Conservation (phyloP, 345 rosid species). For the Anacardium occidentale region DNA sequence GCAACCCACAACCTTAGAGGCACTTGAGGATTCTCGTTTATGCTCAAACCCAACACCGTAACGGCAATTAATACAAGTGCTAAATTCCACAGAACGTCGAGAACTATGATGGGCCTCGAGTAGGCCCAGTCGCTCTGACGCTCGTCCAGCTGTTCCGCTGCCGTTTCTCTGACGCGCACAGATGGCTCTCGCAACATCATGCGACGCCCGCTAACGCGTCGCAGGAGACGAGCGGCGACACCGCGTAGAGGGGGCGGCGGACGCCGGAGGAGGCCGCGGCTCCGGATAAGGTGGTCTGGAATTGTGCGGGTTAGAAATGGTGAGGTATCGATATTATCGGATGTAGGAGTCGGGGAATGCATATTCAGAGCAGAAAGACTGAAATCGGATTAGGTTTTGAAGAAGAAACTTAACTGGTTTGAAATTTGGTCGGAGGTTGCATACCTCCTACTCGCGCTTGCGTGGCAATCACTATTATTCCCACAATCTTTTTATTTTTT, state of each 20-base stretch:
- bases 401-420: background rate
- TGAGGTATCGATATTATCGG: conserved; percentile 39
- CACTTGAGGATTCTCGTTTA: conserved; percentile 50
- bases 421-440: conserved; percentile 19
- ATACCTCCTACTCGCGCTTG: no score
- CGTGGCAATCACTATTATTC: no score
- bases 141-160: conserved; percentile 92
- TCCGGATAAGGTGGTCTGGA: conserved; percentile 52
- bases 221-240: conserved; percentile 66
- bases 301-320: conserved; percentile 48
- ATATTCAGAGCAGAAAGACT: conserved; percentile 17
- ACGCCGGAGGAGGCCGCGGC: conserved; percentile 55
- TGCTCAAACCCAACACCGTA: conserved; percentile 48
- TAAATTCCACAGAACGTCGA: conserved; percentile 75
- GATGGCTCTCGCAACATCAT: conserved; percentile 86
- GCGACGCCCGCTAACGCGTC: conserved; percentile 71
- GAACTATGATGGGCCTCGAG: conserved; percentile 63
- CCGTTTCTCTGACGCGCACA: conserved; percentile 70
- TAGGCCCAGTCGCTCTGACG: conserved; percentile 80
- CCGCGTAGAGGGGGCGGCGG: conserved; percentile 59
- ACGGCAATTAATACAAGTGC: conserved; percentile 49
- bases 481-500: no score
- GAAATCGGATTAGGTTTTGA: background rate
- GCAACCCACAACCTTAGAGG: conserved; percentile 74
- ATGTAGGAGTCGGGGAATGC: conserved; percentile 36